Percentiles rank a stretch among this genome's conserved stretches.
These are phyloP conservation scores for Leishmania mexicana DNA, from an alignment of 208 protist genomes.

Conservation along the genomic window DNA sequence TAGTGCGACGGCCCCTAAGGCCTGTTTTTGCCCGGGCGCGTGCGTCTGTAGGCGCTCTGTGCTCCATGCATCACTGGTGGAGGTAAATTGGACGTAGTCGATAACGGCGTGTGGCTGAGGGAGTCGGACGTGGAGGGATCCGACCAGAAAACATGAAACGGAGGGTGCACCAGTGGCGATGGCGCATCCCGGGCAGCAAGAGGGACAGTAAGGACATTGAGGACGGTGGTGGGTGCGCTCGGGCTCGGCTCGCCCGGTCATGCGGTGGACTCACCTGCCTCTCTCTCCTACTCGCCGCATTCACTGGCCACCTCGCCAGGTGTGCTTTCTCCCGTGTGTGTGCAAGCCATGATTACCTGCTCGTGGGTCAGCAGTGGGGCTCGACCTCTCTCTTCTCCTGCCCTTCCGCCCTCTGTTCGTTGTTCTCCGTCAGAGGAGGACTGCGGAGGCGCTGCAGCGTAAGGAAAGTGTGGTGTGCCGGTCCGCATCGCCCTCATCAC, in stretches of 20 bases:
- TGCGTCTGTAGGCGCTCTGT: not conserved
- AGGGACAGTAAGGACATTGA: not conserved
- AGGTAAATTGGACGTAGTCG: not conserved
- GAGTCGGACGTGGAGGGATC: not conserved
- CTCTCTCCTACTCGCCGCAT: not conserved
- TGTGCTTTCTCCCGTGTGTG: not conserved
- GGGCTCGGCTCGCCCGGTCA: not conserved
- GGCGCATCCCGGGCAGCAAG: not conserved
- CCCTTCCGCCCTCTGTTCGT: not conserved
- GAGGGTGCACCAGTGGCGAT: not conserved
- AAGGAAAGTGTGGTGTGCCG: not conserved
- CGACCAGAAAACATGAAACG: slow-evolving; percentile 14
- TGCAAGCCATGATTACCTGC: not conserved
- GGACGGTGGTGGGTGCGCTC: not conserved
- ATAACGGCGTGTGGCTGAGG: not conserved
- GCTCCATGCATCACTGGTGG: not conserved
- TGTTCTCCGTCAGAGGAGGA: not conserved
- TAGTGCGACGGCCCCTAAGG: not conserved
- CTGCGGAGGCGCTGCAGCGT: not conserved
- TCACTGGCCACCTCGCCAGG: not conserved
- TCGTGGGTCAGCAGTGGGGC: not conserved
- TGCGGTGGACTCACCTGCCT: too few relatives aligned
- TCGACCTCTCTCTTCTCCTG: not conserved
- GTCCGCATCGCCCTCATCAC: not conserved
- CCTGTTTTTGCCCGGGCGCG: slow-evolving; percentile 2